phyloP scores from a whole-genome alignment of 2,329 filamentous ascomycete genomes.

The Aurifilum marmelostoma region DNA sequence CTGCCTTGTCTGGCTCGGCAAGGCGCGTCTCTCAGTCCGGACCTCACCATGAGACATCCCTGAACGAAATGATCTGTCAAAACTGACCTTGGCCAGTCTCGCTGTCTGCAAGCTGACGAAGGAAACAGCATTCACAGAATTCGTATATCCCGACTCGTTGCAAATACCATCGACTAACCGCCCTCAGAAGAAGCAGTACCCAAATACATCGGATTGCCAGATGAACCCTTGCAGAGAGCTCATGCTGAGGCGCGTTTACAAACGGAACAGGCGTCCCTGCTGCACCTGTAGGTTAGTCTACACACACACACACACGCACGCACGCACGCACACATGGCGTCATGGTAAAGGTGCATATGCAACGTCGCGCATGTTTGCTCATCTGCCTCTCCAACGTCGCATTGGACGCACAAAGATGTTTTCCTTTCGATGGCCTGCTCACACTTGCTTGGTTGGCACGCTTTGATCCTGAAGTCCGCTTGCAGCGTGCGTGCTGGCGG shows the following conservation, averaged over 20 bases:
- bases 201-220: neutral
- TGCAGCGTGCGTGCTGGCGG: neutral
- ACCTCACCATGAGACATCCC: neutral
- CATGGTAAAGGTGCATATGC: neutral
- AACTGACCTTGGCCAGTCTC: neutral
- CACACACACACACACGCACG: no score
- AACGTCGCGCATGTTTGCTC: conserved; percentile 16
- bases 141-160: neutral
- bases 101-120: neutral
- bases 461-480: neutral
- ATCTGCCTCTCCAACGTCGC: neutral
- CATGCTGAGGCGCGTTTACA: neutral
- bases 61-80: neutral
- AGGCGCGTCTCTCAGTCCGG: neutral
- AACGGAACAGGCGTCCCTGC: neutral
- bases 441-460: neutral
- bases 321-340: neutral
- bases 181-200: neutral
- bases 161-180: neutral
- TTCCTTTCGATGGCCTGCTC: neutral
- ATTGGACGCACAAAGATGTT: conserved; percentile 2
- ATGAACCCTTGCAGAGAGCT: neutral
- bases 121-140: neutral
- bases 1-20: neutral
- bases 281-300: neutral